These are phyloP conservation scores for Ichthyophthirius multifiliis DNA, from an alignment of 169 alveolate genomes.

Conservation along the genomic window DNA sequence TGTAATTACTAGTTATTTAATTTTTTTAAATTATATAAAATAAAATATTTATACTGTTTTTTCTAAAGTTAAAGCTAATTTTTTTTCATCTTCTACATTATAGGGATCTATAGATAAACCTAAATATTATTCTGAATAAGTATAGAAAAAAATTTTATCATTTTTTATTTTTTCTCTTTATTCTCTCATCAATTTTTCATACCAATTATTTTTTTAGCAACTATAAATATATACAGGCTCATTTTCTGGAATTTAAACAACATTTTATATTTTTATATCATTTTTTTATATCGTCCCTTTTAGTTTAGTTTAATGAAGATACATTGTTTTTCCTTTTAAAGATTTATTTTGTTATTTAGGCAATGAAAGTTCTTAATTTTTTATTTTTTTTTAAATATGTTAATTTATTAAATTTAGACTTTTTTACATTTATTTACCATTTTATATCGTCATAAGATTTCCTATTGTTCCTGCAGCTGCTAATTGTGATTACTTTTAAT, in stretches of 20 bases:
- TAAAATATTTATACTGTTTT: not conserved
- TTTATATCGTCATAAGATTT: not conserved
- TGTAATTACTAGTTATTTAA: not conserved
- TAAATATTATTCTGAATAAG: constrained; percentile 45
- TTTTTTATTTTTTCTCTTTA: constrained; percentile 31
- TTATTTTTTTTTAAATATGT: not conserved
- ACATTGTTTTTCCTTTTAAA: not conserved
- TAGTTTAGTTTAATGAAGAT: not conserved
- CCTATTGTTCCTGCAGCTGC: not conserved
- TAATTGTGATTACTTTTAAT: not conserved
- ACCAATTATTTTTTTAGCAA: constrained; percentile 35
- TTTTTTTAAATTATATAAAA: not conserved
- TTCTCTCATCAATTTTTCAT: constrained; percentile 23
- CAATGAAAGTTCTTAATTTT: not conserved
- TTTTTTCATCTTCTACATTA: constrained; percentile 43
- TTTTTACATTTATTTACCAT: not conserved
- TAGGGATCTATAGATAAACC: constrained; percentile 47
- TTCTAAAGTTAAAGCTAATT: constrained; percentile 31
- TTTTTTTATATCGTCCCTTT: not conserved
- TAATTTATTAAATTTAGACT: not conserved
- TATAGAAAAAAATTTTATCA: constrained; percentile 44
- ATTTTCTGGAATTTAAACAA: not conserved
- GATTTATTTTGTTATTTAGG: too few relatives aligned
- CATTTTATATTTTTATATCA: constrained; percentile 10
- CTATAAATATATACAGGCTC: constrained; percentile 26